These are phyloP conservation scores for Nymphaea thermarum DNA, from an alignment of 164 flowering plant species.

Conservation along the genomic window DNA sequence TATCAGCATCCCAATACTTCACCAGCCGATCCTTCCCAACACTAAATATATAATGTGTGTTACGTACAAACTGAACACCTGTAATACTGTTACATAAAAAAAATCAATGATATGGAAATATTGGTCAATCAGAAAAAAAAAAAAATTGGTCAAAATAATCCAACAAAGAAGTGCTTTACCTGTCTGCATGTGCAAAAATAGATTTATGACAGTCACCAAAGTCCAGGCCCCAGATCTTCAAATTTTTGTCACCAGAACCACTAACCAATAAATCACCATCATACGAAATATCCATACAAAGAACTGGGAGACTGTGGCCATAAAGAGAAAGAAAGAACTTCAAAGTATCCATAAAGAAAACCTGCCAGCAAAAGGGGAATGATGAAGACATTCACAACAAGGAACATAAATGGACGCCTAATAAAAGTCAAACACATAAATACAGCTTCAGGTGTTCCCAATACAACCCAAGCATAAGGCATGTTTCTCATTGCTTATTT, in stretches of 20 bases:
- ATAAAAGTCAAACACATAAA: no score
- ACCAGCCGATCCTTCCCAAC: conserved; percentile 87
- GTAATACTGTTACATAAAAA: conserved; percentile 50
- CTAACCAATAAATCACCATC: conserved; percentile 83
- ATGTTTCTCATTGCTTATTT: no score
- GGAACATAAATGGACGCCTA: background rate
- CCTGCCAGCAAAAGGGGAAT: conserved; percentile 26
- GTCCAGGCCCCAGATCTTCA: conserved; percentile 98
- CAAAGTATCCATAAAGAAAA: conserved; percentile 63
- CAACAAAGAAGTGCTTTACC: conserved; percentile 24
- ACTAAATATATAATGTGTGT: conserved; percentile 89
- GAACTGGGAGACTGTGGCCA: conserved; percentile 86
- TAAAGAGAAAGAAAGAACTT: conserved; percentile 67
- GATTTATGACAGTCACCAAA: conserved; percentile 98
- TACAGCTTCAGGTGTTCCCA: no score
- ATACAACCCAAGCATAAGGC: no score
- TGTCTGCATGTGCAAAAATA: conserved; percentile 87
- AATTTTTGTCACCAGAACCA: conserved; percentile 90
- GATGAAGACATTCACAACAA: background rate
- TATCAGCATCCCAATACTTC: conserved; percentile 99
- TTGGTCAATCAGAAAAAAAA: background rate
- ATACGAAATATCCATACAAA: conserved; percentile 90
- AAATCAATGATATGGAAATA: background rate
- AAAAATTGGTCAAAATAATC: background rate
- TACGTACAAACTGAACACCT: conserved; percentile 82